phyloP scores from a whole-genome alignment of 495 filamentous ascomycete genomes.

The Hypomontagnella monticulosa region DNA sequence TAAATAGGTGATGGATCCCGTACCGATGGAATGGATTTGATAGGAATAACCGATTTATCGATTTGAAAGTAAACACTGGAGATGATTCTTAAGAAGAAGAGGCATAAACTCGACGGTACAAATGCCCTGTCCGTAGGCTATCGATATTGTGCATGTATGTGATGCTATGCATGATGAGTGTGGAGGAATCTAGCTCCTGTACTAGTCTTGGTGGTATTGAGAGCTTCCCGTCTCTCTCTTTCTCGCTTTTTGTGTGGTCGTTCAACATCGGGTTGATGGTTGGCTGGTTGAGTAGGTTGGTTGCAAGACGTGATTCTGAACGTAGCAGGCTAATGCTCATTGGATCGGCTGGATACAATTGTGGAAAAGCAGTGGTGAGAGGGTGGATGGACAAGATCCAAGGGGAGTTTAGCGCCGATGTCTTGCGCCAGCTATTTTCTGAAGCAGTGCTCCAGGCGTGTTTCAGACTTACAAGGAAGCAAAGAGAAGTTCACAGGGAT shows the following conservation, averaged over 20 bases:
- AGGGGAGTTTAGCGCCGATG: constrained; percentile 43
- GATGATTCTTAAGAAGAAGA: neutral
- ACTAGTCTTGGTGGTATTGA: neutral
- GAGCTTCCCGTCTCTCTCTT: constrained; percentile 7
- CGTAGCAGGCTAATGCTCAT: constrained; percentile 22
- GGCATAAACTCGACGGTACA: neutral
- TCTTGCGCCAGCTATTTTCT: constrained; percentile 42
- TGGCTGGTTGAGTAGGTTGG: constrained; percentile 8
- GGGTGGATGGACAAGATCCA: constrained; percentile 30
- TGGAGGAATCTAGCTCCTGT: constrained; percentile 29
- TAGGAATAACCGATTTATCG: neutral
- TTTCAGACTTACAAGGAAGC: constrained; percentile 45
- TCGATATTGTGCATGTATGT: constrained; percentile 13
- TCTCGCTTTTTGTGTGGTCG: constrained; percentile 10
- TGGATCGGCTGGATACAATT: constrained; percentile 25
- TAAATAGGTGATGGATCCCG: constrained; percentile 1
- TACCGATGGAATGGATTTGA: constrained; percentile 29
- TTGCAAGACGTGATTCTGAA: constrained; percentile 21
- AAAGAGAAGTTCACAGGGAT: constrained; percentile 36
- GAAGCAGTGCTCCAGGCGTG: constrained; percentile 48
- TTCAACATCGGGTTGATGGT: constrained; percentile 16
- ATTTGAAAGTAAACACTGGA: constrained; percentile 9
- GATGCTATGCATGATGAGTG: constrained; percentile 22
- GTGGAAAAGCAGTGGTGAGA: constrained; percentile 19
- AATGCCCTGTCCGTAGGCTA: constrained; percentile 1